Percentiles rank a stretch among this genome's conserved stretches.
These are phyloP conservation scores for Tulasnella sp. DNA, from an alignment of 768 basidiomycete species.

Conservation along the genomic window DNA sequence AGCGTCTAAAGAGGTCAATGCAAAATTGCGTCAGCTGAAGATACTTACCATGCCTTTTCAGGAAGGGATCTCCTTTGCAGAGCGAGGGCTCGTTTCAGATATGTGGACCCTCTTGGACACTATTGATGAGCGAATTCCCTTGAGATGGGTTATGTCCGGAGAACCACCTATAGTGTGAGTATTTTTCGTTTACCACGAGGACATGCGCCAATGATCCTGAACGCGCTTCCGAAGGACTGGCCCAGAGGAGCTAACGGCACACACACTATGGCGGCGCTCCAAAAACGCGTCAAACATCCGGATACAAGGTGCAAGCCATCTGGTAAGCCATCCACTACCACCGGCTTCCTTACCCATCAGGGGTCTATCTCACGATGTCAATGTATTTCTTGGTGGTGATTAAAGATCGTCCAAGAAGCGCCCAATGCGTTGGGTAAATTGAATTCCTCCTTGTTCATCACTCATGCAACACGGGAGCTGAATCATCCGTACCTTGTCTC, in stretches of 20 bases:
- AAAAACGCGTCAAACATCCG: slow-evolving; percentile 29
- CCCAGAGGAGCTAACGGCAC: slow-evolving; percentile 16
- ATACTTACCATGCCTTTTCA: no score
- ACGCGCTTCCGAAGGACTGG: slow-evolving; percentile 9
- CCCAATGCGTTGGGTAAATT: slow-evolving; percentile 25
- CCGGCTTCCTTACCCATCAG: no score
- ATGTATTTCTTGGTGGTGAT: no score
- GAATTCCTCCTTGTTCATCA: no score
- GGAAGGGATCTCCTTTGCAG: slow-evolving; percentile 53
- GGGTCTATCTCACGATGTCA: no score
- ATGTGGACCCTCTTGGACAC: slow-evolving; percentile 30
- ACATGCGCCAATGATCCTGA: background rate
- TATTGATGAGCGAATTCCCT: slow-evolving; percentile 40
- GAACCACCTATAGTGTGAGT: slow-evolving; percentile 31
- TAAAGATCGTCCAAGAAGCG: slow-evolving; percentile 25
- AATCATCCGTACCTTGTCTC: no score
- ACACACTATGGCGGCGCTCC: slow-evolving; percentile 28
- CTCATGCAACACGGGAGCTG: no score
- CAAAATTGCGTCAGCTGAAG: no score
- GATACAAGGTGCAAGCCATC: slow-evolving; percentile 27
- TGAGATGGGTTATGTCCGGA: slow-evolving; percentile 50
- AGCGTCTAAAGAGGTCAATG: background rate
- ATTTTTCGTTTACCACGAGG: background rate
- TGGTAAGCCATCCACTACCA: slow-evolving; percentile 18
- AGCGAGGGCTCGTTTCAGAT: slow-evolving; percentile 29